Evolutionary conservation across 75 land plant genomes (phyloP), one percentile per base, ranked within the genome.

Genomic region (Picea sitchensis): DNA sequence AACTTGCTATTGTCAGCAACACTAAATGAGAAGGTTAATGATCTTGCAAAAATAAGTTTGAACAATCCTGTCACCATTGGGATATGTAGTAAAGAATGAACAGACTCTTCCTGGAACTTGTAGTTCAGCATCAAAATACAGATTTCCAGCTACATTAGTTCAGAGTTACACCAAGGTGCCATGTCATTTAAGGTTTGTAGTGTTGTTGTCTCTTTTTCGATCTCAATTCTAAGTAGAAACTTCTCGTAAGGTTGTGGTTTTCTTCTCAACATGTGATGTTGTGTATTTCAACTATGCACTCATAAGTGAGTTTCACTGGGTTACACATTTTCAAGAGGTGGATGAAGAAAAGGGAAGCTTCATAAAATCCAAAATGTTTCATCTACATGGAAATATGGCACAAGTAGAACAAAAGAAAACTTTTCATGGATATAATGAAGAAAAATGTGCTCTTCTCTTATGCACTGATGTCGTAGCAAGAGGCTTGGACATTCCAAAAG

Each of bases 381-480:
- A 84, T 61, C 80, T 96, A 34, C 99, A 96, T 86, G 99, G 97
- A 36, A 96, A 89, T 80, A 94, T 96, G 92, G 86, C 90, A 75
- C 99, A 92, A 51, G 87, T 87, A 15, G 95, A 91, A 47, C 82
- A 98, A 15, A 92, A 87, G 54, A 84, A 87, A 58, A 78, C 92
- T 36, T 96, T 91, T 81, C 81, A 83, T 47, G 82, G 78, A 54
- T 94, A 92, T 81, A 89, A 87, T 72, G 81, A 79, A 57, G 93
- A 94, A 54, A 87, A 84, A 71, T 84, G 84, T 31, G 98, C 99
- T 38, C 86, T n/a, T n/a, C 91, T 94, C 8, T 79, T 96, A 47
- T 94, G 92, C 61, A 94, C 99, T 44, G 99, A 96, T 88, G 97
- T 96, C 69, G 90, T 92, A 79, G 93, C 97, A 77, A 86, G 99